These are phyloP conservation scores for Porodaedalea pini DNA, from an alignment of 1,284 basidiomycete species.

Conservation along the genomic window DNA sequence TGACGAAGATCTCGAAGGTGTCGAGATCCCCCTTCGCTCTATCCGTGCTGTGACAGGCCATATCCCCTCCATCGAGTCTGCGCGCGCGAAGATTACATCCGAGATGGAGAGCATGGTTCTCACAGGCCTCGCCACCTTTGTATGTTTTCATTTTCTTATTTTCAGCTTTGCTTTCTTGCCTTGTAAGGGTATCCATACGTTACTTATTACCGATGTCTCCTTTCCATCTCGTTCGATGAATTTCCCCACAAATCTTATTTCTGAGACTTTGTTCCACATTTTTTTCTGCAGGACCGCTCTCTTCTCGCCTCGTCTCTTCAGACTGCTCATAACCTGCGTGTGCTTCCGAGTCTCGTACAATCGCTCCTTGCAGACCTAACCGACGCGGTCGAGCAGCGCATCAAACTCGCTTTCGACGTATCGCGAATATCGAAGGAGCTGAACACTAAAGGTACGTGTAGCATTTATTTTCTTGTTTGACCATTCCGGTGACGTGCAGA, in stretches of 20 bases:
- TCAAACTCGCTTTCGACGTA: conserved; percentile 82
- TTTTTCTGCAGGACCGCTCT: conserved; percentile 84
- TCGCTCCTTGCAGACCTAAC: conserved; percentile 79
- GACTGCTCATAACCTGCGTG: conserved; percentile 88
- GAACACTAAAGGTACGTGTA: conserved; percentile 66
- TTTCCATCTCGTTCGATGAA: background rate
- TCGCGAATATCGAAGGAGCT: conserved; percentile 82
- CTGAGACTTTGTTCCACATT: background rate
- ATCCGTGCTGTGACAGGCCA: conserved; percentile 69
- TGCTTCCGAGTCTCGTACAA: conserved; percentile 80
- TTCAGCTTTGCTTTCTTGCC: too few species aligned
- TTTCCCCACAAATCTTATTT: too few species aligned
- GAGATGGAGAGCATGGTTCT: conserved; percentile 90
- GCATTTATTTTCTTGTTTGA: conserved; percentile 28
- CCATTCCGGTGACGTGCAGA: background rate
- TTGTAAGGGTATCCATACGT: too few species aligned
- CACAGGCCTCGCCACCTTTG: conserved; percentile 69
- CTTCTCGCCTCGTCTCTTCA: conserved; percentile 88
- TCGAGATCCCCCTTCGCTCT: conserved; percentile 55
- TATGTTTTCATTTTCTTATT: too few species aligned
- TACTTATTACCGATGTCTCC: background rate
- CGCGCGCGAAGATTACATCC: conserved; percentile 63
- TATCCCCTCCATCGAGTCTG: conserved; percentile 66
- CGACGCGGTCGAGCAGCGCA: conserved; percentile 78
- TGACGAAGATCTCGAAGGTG: conserved; percentile 6